Conservation (phyloP, 169 alveolate genomes). For the Cryptosporidium canis region DNA sequence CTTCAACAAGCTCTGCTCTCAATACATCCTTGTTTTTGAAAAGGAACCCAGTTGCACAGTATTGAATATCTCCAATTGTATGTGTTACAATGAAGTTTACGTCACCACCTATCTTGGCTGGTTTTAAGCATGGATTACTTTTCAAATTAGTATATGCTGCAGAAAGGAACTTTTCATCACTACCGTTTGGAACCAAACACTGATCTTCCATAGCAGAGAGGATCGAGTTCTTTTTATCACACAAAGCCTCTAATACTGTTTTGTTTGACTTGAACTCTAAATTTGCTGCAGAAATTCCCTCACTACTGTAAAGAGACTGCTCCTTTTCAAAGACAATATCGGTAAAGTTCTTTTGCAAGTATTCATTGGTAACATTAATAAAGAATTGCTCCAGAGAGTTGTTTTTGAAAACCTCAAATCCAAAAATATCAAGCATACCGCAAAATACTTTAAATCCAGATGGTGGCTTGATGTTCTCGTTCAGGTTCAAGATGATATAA, state of each 20-base stretch:
- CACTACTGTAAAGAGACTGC: slow-evolving; percentile 82
- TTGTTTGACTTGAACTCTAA: slow-evolving; percentile 84
- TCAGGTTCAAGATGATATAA: slow-evolving; percentile 94
- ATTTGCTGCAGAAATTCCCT: slow-evolving; percentile 87
- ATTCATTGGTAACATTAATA: slow-evolving; percentile 96
- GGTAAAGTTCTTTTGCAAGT: slow-evolving; percentile 92
- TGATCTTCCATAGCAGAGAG: slow-evolving; percentile 89
- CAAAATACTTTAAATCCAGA: slow-evolving; percentile 86
- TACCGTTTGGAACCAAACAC: slow-evolving; percentile 91
- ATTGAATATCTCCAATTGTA: slow-evolving; percentile 85
- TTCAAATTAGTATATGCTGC: slow-evolving; percentile 75
- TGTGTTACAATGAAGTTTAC: slow-evolving; percentile 83
- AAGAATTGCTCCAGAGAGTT: slow-evolving; percentile 95
- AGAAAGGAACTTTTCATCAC: slow-evolving; percentile 87
- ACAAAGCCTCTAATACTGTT: slow-evolving; percentile 70
- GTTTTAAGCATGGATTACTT: slow-evolving; percentile 77
- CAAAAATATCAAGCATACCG: slow-evolving; percentile 96
- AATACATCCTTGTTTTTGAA: slow-evolving; percentile 87
- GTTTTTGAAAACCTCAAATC: slow-evolving; percentile 94
- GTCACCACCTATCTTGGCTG: slow-evolving; percentile 87
- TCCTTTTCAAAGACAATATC: slow-evolving; percentile 94
- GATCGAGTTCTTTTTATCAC: slow-evolving; percentile 80
- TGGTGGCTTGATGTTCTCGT: slow-evolving; percentile 90
- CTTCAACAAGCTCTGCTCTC: slow-evolving; percentile 88
- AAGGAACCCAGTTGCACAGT: slow-evolving; percentile 82